Base-by-base conservation (phyloP, 441 rosid species). In the Euphorbia celastroides region DNA sequence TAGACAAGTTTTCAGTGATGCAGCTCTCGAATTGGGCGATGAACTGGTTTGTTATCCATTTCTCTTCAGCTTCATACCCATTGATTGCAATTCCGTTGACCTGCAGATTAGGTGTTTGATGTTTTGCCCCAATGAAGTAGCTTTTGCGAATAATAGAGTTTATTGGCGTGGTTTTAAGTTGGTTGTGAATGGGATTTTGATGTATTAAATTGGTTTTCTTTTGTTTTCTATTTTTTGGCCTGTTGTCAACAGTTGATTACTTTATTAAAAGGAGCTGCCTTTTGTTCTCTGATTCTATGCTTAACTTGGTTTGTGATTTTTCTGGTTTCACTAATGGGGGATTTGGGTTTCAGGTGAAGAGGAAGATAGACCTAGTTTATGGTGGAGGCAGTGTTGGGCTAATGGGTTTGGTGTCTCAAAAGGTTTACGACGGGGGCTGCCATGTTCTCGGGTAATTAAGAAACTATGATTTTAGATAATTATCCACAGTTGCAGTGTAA, bases 381-480 rank as follows among this genome's bases (percentile, higher is more conserved):
- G 97, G 97, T 61, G 98, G 98, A 67, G 98, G 97, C 71, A 90
- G 97, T 77, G 84, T 89, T 80, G 98, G 98, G 27, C 74, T 93
- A 70, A 93, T 90, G 98, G 98, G 98, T 72, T 75, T 90, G 81
- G 85, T 93, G 60, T 88, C 98, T 66, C 82, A 77, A 81, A 86
- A 88, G 62, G 98, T 88, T 16, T 72, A 81, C 66, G 86, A 82
- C 75, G 98, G 93, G 68, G 97, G 98, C 67, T 85, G 93, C 73
- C 88, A 83, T 80, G 98, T 93, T 42, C 83, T 93, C 59, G 98
- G 98, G 96, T 89, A 80, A 86, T 68, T 82, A 44, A 26, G 41
- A 57, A 42, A 52, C 68, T 64, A 62, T 41, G 67, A 30, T 50
- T 54, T 27, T 56, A 51, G 19, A 62, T 34, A 22, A 57, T n/a